These are phyloP conservation scores for Cardamine chenopodiifolia DNA, from an alignment of 345 rosid species.

Conservation along the genomic window DNA sequence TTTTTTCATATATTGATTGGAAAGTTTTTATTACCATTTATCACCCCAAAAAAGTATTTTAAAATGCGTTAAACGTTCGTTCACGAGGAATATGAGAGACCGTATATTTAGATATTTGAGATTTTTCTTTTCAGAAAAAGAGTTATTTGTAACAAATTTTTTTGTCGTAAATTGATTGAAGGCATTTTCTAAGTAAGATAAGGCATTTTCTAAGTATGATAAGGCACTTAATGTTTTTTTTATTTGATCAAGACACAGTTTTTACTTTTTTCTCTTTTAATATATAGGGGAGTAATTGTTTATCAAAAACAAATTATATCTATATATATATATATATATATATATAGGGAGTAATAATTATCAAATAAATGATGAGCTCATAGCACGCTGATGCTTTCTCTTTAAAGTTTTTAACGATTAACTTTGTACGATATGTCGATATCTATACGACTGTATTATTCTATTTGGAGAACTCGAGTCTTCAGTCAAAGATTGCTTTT, in stretches of 20 bases:
- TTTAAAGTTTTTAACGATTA: conserved; percentile 4
- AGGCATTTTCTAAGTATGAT: background rate
- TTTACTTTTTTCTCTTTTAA: background rate
- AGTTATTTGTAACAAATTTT: too few species aligned
- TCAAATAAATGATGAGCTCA: conserved; percentile 19
- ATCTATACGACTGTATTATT: background rate
- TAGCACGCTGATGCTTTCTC: conserved; percentile 31
- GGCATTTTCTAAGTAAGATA: too few species aligned
- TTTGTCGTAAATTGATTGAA: too few species aligned
- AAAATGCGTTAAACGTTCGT: too few species aligned
- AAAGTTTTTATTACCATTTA: too few species aligned
- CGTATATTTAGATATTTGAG: too few species aligned
- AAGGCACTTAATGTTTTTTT: background rate
- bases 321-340: too few species aligned
- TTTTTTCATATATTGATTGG: too few species aligned
- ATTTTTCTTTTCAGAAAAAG: too few species aligned
- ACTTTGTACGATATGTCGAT: background rate
- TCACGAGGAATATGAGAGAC: too few species aligned
- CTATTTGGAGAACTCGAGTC: conserved; percentile 4
- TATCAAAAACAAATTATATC: too few species aligned
- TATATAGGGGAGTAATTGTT: background rate
- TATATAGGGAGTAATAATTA: background rate
- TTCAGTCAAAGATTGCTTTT: conserved; percentile 22
- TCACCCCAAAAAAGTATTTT: too few species aligned
- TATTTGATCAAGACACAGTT: background rate